These are phyloP conservation scores for Epicoccum nigrum DNA, from an alignment of 2,329 filamentous ascomycete species.

Conservation along the genomic window DNA sequence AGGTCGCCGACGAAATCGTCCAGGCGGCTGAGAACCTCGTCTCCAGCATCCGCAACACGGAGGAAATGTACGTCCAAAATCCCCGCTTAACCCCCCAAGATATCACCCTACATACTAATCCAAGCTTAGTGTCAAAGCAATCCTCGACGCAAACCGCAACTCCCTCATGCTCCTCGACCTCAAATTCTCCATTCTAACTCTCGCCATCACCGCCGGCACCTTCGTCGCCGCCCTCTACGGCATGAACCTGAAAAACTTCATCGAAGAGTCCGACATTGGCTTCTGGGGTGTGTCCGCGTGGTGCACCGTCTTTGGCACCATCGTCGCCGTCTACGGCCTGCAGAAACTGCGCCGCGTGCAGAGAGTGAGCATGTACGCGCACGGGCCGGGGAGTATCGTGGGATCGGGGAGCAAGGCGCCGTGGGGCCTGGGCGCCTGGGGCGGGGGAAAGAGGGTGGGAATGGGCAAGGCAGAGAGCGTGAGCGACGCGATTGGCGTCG, in stretches of 20 bases:
- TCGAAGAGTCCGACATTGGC: slow-evolving; percentile 89
- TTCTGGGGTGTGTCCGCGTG: slow-evolving; percentile 76
- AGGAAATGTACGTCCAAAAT: slow-evolving; percentile 79
- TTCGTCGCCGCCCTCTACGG: slow-evolving; percentile 99
- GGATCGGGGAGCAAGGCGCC: no score
- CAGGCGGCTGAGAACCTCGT: slow-evolving; percentile 93
- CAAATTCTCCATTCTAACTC: slow-evolving; percentile 92
- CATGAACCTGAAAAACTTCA: slow-evolving; percentile 99
- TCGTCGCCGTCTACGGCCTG: slow-evolving; percentile 85
- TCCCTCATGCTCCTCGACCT: slow-evolving; percentile 96
- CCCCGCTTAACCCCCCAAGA: not conserved
- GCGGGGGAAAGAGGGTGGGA: slow-evolving; percentile 31
- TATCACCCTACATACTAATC: slow-evolving; percentile 17
- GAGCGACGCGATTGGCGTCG: slow-evolving; percentile 24
- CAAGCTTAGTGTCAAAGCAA: slow-evolving; percentile 80
- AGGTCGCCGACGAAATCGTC: slow-evolving; percentile 96
- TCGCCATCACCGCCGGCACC: slow-evolving; percentile 92
- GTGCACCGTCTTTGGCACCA: slow-evolving; percentile 73
- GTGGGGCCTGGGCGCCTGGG: slow-evolving; percentile 41
- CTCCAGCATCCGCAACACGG: slow-evolving; percentile 93
- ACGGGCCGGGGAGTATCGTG: slow-evolving; percentile 29
- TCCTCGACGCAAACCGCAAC: slow-evolving; percentile 97
- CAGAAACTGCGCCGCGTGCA: slow-evolving; percentile 84
- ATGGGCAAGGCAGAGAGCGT: slow-evolving; percentile 18
- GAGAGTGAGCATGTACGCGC: slow-evolving; percentile 82